Evolutionary conservation across 805 yeast genomes (phyloP), one percentile per base, ranked within the genome.

Genomic region (Hemisphaericaspora nanyangensis): DNA sequence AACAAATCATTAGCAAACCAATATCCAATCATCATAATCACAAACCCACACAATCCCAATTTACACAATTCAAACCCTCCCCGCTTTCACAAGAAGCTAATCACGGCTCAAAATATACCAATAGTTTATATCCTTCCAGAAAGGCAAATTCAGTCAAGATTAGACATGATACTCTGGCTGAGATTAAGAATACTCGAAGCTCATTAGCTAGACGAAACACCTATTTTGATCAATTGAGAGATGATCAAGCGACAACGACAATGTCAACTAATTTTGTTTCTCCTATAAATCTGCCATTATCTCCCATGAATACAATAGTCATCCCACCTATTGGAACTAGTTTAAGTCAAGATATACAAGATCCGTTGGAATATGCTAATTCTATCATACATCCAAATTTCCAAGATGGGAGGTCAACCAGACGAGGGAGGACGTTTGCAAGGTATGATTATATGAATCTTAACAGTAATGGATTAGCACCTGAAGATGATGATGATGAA

Each of bases 361-460:
- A 35, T 35, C 43, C 42, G 7, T 16, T 24, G 16, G 17, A 28
- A 7, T 42, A 31, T 22, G 16, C 38, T 6, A 35, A 29, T 19
- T 16, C 40, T 5, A 38, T 39, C 8, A 22, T 38, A 5, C 45
- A 42, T 38, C 41, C 44, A 10, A 41, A 41, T 31, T 30, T 36
- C 8, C 13, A 25, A n/a, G n/a, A 19, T 19, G 12, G 8, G 8
- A 12, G 11, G 11, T 22, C 26, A 22, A 27, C 31, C n/a, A 15
- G 17, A 16, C 11, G 29, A 13, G 12, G 28, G 7, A 24, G 16
- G 17, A 30, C 35, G 10, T 42, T 42, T 35, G 33, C 35, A 8
- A 32, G 33, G 16, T 42, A 38, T 20, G 45, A 42, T 39, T 30
- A 38, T 7, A 34, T 38, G 39, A 42, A 42, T 26, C 19, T 42